Evolutionary conservation across 306 rosid genomes (phyloP).

Genomic region (Acmispon strigosus): DNA sequence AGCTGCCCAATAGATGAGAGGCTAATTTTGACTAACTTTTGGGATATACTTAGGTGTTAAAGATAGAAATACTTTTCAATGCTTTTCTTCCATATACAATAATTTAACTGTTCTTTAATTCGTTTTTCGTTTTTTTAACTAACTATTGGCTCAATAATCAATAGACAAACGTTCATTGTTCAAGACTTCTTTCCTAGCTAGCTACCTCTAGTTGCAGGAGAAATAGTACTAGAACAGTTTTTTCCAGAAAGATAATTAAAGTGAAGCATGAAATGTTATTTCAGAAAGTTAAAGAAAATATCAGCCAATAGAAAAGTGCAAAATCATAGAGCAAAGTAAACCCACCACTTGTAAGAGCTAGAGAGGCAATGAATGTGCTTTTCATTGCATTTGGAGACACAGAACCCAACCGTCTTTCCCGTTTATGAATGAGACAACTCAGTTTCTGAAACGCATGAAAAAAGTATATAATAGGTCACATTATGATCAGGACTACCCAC

Average conservation of each 20-base stretch:
- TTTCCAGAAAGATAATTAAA: too few species aligned
- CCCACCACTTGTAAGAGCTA: constrained; percentile 27
- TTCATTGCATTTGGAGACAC: constrained; percentile 29
- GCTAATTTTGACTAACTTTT: too few species aligned
- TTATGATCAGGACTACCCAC: neutral
- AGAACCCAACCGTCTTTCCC: constrained; percentile 12
- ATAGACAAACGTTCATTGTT: too few species aligned
- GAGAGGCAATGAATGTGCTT: constrained; percentile 36
- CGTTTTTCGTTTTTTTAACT: too few species aligned
- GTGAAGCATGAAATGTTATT: neutral
- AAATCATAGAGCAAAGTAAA: constrained; percentile 7
- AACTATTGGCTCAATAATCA: too few species aligned
- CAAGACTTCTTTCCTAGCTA: neutral
- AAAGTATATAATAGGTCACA: constrained; percentile 16
- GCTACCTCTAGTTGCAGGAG: neutral
- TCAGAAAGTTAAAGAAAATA: constrained; percentile 5
- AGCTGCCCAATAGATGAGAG: too few species aligned
- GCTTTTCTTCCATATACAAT: too few species aligned
- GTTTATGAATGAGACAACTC: constrained; percentile 26
- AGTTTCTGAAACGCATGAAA: constrained; percentile 8
- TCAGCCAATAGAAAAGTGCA: constrained; percentile 13
- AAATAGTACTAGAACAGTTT: neutral
- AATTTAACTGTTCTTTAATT: too few species aligned
- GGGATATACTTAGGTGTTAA: too few species aligned
- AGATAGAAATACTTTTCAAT: too few species aligned